Conservation (phyloP, 768 basidiomycete genomes). For the Leucocoprinus leucothites region DNA sequence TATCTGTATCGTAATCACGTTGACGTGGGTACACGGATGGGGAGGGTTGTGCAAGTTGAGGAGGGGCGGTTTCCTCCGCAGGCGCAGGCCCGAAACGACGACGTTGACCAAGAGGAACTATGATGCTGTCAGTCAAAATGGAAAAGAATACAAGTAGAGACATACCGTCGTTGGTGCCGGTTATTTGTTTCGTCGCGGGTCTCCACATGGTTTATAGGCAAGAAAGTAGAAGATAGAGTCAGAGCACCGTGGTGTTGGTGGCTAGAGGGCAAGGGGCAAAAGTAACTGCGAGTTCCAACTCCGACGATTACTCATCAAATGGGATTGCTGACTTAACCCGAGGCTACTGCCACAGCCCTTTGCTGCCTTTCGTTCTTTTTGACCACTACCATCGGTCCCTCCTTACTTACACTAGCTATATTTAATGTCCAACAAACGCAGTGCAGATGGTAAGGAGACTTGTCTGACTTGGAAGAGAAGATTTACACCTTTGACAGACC, state of each 20-base stretch:
- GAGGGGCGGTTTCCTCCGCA: conserved; percentile 75
- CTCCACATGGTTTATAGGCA: conserved; percentile 69
- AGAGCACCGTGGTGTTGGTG: conserved; percentile 24
- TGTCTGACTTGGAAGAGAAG: conserved; percentile 5
- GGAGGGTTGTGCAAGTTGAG: conserved; percentile 84
- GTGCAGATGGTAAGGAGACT: conserved; percentile 33
- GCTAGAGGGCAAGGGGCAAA: conserved; percentile 25
- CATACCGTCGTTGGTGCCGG: conserved; percentile 90
- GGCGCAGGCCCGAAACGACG: conserved; percentile 91
- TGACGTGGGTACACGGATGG: conserved; percentile 82
- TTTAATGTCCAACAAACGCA: conserved; percentile 36
- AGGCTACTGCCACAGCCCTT: no score
- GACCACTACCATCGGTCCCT: not conserved
- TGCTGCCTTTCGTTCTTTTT: not conserved
- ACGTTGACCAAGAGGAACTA: conserved; percentile 81
- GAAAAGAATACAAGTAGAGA: conserved; percentile 15
- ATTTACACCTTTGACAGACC: conserved; percentile 20
- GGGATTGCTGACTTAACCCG: not conserved
- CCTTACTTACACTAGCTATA: not conserved
- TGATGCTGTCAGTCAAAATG: conserved; percentile 14
- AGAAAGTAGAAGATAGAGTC: conserved; percentile 23
- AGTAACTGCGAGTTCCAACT: conserved; percentile 25
- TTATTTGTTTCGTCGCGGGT: conserved; percentile 84
- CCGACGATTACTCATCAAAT: conserved; percentile 29
- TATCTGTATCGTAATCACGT: conserved; percentile 51